phyloP scores from a whole-genome alignment of 495 filamentous ascomycete genomes.

The Sphaerosporella brunnea region DNA sequence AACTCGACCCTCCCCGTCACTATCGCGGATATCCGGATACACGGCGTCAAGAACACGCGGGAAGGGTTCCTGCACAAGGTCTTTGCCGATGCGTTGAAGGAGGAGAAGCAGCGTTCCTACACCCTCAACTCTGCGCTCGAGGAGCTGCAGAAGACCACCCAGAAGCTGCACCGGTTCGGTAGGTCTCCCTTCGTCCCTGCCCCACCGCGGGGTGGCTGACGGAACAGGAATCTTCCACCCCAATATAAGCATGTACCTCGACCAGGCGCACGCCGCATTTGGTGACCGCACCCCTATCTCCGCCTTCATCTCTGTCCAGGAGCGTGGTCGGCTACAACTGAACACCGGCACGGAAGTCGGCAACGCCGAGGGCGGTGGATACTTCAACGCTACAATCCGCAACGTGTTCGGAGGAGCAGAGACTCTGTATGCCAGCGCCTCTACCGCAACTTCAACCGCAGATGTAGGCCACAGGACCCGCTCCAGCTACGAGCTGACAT shows the following conservation, averaged over 20 bases:
- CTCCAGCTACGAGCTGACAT: slow-evolving; percentile 68
- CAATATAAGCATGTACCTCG: slow-evolving; percentile 61
- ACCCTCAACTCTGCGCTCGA: slow-evolving; percentile 61
- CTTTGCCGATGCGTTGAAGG: slow-evolving; percentile 57
- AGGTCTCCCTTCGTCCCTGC: too few species aligned
- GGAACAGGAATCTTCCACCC: slow-evolving; percentile 69
- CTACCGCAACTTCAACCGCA: slow-evolving; percentile 31
- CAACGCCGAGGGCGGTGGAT: slow-evolving; percentile 79
- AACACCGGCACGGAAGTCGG: slow-evolving; percentile 89
- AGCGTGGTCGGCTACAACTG: slow-evolving; percentile 60
- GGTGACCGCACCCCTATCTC: slow-evolving; percentile 49
- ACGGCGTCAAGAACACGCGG: slow-evolving; percentile 61
- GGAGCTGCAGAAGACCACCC: slow-evolving; percentile 45
- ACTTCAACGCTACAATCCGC: slow-evolving; percentile 61
- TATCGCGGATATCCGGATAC: slow-evolving; percentile 63
- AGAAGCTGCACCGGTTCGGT: slow-evolving; percentile 71
- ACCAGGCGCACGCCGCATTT: slow-evolving; percentile 44
- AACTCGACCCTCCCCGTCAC: slow-evolving; percentile 64
- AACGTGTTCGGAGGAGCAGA: slow-evolving; percentile 95
- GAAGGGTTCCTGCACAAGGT: slow-evolving; percentile 59
- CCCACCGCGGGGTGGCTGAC: too few species aligned
- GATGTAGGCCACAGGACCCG: slow-evolving; percentile 65
- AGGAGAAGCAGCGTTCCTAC: slow-evolving; percentile 44
- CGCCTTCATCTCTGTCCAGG: slow-evolving; percentile 53
- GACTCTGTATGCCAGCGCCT: slow-evolving; percentile 58